A percentile compares a stretch with the other conserved stretches of the same genome.
phyloP scores from a whole-genome alignment of 352 stramenopile genomes.

The Phytophthora colocasiae region DNA sequence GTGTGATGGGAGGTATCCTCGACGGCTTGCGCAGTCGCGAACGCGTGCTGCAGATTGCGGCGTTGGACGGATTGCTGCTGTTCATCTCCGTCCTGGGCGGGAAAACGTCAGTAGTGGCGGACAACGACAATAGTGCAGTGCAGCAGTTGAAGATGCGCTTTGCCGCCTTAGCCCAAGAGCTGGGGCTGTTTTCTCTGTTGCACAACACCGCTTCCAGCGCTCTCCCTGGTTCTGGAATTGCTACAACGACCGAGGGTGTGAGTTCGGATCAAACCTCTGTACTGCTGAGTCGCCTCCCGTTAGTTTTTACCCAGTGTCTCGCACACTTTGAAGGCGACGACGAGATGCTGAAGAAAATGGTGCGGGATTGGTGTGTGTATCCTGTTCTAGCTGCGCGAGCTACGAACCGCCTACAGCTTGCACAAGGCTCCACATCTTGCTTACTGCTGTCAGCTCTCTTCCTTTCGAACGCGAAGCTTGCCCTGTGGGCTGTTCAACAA shows the following conservation, averaged over 20 bases:
- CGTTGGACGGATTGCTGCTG: conserved; percentile 77
- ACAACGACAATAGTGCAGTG: conserved; percentile 26
- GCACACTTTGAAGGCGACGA: conserved; percentile 78
- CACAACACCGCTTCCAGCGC: conserved; percentile 62
- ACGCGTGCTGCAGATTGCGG: conserved; percentile 70
- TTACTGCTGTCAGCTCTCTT: conserved; percentile 81
- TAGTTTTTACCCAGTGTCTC: conserved; percentile 90
- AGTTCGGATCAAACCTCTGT: conserved; percentile 46
- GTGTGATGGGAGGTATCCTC: conserved; percentile 63
- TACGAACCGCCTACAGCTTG: conserved; percentile 54
- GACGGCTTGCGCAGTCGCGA: conserved; percentile 75
- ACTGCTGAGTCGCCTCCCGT: conserved; percentile 70
- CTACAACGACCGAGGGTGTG: conserved; percentile 6
- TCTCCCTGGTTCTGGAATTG: conserved; percentile 37
- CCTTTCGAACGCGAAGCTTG: conserved; percentile 85
- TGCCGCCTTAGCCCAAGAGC: conserved; percentile 65
- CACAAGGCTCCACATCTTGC: conserved; percentile 68
- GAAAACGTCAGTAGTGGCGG: conserved; percentile 15
- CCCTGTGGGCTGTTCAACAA: conserved; percentile 76
- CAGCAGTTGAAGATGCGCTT: conserved; percentile 51
- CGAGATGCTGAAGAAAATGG: conserved; percentile 65
- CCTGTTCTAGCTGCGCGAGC: conserved; percentile 59
- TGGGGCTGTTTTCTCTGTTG: conserved; percentile 82
- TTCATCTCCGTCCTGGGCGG: conserved; percentile 64
- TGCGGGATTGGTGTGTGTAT: conserved; percentile 71